Conservation (phyloP, 129 eudicot species). For the Flaveria brownii region DNA sequence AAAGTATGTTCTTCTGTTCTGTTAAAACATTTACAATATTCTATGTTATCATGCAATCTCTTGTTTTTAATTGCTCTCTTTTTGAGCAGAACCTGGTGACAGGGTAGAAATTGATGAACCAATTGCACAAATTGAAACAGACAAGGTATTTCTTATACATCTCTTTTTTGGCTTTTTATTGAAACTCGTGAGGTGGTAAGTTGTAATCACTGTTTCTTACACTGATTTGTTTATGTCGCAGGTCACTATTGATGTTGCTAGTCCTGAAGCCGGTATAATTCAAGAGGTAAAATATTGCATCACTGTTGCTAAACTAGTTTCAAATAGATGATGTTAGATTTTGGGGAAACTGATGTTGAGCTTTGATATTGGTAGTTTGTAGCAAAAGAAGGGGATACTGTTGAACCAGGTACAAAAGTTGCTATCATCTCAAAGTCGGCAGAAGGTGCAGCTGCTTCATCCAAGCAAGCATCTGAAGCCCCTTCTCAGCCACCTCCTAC, state of each 20-base stretch:
- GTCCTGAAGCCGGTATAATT: constrained; percentile 94
- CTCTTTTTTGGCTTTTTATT: not conserved
- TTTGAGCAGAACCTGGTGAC: constrained; percentile 87
- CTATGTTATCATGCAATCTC: constrained; percentile 2
- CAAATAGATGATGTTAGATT: not conserved
- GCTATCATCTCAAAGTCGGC: constrained; percentile 81
- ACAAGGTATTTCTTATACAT: constrained; percentile 40
- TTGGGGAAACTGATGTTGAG: constrained; percentile 21
- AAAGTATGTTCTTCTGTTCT: constrained; percentile 51
- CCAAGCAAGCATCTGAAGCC: constrained; percentile 58
- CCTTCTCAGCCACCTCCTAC: constrained; percentile 47
- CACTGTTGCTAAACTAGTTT: constrained; percentile 11
- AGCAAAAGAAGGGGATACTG: constrained; percentile 94
- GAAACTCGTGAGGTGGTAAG: not conserved
- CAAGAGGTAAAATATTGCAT: constrained; percentile 55
- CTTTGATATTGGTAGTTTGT: constrained; percentile 56
- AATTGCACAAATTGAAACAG: constrained; percentile 96
- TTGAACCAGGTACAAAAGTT: constrained; percentile 83
- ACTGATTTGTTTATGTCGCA: not conserved
- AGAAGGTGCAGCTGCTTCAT: constrained; percentile 72
- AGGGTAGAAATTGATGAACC: constrained; percentile 92
- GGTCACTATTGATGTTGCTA: constrained; percentile 88
- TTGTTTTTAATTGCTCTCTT: constrained; percentile 10
- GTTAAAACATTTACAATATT: not conserved
- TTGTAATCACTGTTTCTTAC: not conserved